These are phyloP conservation scores for Immersiella caudata DNA, from an alignment of 495 filamentous ascomycete genomes.

Conservation along the genomic window DNA sequence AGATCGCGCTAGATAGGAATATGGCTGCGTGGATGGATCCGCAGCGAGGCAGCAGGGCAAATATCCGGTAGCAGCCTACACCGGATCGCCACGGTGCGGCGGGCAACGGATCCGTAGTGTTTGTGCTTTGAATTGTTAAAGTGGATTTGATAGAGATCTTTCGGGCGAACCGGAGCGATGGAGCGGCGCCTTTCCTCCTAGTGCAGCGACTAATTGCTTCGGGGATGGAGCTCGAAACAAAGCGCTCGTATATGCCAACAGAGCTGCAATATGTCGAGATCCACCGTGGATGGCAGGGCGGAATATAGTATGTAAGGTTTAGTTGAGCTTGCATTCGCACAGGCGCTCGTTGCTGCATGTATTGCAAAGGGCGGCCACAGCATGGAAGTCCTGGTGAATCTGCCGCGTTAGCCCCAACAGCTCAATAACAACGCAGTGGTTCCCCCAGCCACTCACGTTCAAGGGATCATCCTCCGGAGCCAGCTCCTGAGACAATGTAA, in stretches of 20 bases:
- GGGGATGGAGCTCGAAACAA: neutral
- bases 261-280: neutral
- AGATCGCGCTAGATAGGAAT: neutral
- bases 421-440: neutral
- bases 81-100: no score
- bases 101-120: no score
- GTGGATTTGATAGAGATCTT: no score
- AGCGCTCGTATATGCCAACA: neutral
- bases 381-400: neutral
- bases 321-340: neutral
- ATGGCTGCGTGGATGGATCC: neutral
- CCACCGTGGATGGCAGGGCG: neutral
- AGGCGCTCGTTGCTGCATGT: neutral
- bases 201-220: neutral
- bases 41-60: neutral
- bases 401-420: neutral
- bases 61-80: no score
- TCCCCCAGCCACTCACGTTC: neutral
- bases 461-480: neutral
- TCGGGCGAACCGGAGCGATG: neutral
- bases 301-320: neutral
- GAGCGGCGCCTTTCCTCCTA: neutral
- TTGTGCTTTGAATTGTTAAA: no score
- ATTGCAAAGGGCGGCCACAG: neutral
- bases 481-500: neutral